Evolutionary conservation across 2,329 filamentous ascomycete genomes (phyloP).

Genomic region (Claviceps pazoutovae): DNA sequence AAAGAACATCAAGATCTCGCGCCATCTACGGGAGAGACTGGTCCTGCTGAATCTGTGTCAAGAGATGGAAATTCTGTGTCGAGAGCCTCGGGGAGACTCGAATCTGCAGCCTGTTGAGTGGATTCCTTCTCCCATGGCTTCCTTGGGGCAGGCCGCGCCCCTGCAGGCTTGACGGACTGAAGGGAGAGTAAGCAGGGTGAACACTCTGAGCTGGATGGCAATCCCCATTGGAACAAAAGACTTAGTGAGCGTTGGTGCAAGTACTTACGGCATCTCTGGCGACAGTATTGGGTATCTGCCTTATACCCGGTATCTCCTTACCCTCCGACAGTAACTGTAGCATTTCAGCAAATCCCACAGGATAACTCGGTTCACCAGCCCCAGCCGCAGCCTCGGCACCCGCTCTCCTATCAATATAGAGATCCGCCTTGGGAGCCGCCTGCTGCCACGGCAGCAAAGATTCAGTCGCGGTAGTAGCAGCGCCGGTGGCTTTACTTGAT

Average conservation of each 20-base stretch:
- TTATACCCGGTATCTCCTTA: conserved; percentile 73
- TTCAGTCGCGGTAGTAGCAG: neutral
- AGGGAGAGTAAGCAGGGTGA: neutral
- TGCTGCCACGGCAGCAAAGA: conserved; percentile 31
- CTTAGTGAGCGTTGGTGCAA: neutral
- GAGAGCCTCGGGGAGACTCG: conserved; percentile 14
- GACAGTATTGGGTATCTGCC: conserved; percentile 70
- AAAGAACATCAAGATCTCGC: neutral
- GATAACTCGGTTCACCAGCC: conserved; percentile 51
- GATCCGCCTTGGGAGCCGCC: conserved; percentile 32
- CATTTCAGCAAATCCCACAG: conserved; percentile 71
- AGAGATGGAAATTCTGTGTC: conserved; percentile 24
- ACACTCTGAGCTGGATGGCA: neutral
- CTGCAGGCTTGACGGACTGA: conserved; percentile 35
- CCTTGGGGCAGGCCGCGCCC: conserved; percentile 31
- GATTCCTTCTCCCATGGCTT: conserved; percentile 68
- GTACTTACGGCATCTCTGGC: conserved; percentile 51
- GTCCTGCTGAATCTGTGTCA: conserved; percentile 11
- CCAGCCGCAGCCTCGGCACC: conserved; percentile 11
- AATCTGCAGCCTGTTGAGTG: conserved; percentile 7
- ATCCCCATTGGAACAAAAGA: neutral
- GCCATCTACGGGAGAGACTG: neutral
- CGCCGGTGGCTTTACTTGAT: neutral
- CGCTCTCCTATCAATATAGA: conserved; percentile 28
- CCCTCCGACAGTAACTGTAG: conserved; percentile 73